A percentile compares a stretch with the other conserved stretches of the same genome.
These are phyloP conservation scores for Cubamyces lactineus DNA, from an alignment of 768 basidiomycete genomes.

Conservation along the genomic window DNA sequence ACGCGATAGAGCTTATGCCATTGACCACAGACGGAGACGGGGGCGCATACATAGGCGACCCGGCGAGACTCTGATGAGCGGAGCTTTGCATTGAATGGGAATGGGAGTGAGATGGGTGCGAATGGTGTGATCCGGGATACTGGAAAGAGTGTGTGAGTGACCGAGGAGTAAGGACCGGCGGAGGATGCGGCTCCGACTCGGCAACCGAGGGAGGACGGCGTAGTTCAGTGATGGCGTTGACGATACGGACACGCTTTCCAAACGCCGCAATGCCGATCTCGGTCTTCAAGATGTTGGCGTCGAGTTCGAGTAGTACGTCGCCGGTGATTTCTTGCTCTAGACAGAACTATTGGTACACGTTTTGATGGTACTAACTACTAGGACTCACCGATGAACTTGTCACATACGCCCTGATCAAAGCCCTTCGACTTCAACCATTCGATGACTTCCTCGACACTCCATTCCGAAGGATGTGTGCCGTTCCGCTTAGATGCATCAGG, in stretches of 20 bases:
- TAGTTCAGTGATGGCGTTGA: slow-evolving; percentile 90
- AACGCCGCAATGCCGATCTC: slow-evolving; percentile 95
- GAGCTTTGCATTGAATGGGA: slow-evolving; percentile 41
- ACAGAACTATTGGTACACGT: slow-evolving; percentile 9
- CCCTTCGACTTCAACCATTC: slow-evolving; percentile 86
- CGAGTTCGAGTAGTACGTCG: slow-evolving; percentile 94
- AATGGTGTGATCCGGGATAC: slow-evolving; percentile 32
- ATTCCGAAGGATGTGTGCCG: slow-evolving; percentile 62
- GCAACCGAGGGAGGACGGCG: slow-evolving; percentile 68
- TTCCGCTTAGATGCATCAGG: slow-evolving; percentile 36
- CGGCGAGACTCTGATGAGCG: slow-evolving; percentile 30
- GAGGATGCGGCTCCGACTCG: slow-evolving; percentile 47
- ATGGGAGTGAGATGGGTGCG: slow-evolving; percentile 39
- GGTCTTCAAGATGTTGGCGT: slow-evolving; percentile 84
- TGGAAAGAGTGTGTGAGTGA: slow-evolving; percentile 32
- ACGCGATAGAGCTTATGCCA: slow-evolving; percentile 21
- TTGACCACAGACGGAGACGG: slow-evolving; percentile 16
- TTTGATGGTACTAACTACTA: neutral
- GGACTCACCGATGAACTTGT: slow-evolving; percentile 81
- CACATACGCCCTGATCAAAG: slow-evolving; percentile 81
- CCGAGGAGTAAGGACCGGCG: slow-evolving; percentile 24
- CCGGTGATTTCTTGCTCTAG: slow-evolving; percentile 98
- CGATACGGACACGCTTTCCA: slow-evolving; percentile 92
- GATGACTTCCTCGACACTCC: slow-evolving; percentile 88
- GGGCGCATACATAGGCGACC: slow-evolving; percentile 23